A percentile compares a stretch with the other conserved stretches of the same genome.
Conservation (phyloP, 768 basidiomycete species). For the Trametes sanguinea region DNA sequence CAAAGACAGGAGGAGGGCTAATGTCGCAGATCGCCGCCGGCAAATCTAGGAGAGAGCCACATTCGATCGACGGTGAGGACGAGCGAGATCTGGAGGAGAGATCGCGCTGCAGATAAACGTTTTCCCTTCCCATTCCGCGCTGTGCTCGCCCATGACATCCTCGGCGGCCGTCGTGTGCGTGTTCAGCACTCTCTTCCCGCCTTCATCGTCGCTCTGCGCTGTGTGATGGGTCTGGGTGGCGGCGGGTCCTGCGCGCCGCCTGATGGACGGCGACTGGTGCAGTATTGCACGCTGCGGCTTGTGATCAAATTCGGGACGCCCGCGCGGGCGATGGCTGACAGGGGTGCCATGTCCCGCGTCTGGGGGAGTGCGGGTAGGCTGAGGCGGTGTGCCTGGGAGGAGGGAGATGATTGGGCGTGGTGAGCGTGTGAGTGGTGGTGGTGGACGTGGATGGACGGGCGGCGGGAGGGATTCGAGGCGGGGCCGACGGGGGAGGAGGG, state of each 20-base stretch:
- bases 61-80: background rate
- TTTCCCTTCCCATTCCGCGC: background rate
- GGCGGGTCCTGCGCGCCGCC: too few relatives aligned
- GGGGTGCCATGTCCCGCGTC: background rate
- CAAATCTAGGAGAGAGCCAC: background rate
- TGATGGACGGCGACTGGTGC: too few relatives aligned
- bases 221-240: too few relatives aligned
- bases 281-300: too few relatives aligned
- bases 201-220: background rate
- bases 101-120: background rate
- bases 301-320: conserved; percentile 2
- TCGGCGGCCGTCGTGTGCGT: background rate
- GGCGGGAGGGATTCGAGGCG: conserved; percentile 10
- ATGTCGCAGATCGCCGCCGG: background rate
- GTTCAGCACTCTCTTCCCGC: background rate
- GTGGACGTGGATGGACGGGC: background rate
- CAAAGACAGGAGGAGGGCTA: too few relatives aligned
- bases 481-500: background rate
- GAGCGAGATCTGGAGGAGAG: background rate
- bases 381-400: too few relatives aligned
- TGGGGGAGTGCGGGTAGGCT: background rate
- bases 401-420: background rate
- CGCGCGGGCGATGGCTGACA: background rate
- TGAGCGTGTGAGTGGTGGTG: background rate
- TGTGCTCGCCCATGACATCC: background rate